Evolutionary conservation across 2,329 filamentous ascomycete genomes (phyloP).

Genomic region (Truncatella angustata): DNA sequence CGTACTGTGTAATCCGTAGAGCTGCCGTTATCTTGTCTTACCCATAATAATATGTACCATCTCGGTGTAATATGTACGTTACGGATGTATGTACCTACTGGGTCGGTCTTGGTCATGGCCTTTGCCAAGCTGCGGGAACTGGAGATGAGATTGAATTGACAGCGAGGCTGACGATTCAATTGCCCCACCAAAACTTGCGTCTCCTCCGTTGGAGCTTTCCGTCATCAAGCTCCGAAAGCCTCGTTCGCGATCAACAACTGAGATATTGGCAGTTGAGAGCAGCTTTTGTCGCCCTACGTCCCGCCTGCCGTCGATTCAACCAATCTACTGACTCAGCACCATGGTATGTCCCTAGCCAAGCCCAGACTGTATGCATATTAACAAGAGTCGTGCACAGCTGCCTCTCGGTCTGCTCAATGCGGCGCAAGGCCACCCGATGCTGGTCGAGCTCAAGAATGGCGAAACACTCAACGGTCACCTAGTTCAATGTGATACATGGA

Average conservation of each 20-base stretch:
- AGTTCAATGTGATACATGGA: conserved; percentile 98
- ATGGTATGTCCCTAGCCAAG: conserved; percentile 1
- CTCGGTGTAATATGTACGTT: too few relatives aligned
- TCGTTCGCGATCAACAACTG: conserved; percentile 8
- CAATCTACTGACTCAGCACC: not conserved
- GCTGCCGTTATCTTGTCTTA: too few relatives aligned
- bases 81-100: too few relatives aligned
- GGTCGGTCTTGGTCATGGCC: too few relatives aligned
- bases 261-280: too few relatives aligned
- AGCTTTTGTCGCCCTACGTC: too few relatives aligned
- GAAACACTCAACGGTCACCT: conserved; percentile 94
- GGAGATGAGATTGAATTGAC: not conserved
- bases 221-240: conserved; percentile 8
- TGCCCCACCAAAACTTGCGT: conserved; percentile 5
- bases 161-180: not conserved
- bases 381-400: conserved; percentile 41
- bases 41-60: too few relatives aligned
- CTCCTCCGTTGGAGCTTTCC: conserved; percentile 3
- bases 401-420: conserved; percentile 85
- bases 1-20: too few relatives aligned
- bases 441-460: conserved; percentile 56
- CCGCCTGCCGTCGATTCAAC: too few relatives aligned
- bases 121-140: not conserved
- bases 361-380: not conserved
- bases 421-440: conserved; percentile 89